Base-by-base conservation (phyloP, 2,329 filamentous ascomycete genomes). In the Aschersonia sp. region DNA sequence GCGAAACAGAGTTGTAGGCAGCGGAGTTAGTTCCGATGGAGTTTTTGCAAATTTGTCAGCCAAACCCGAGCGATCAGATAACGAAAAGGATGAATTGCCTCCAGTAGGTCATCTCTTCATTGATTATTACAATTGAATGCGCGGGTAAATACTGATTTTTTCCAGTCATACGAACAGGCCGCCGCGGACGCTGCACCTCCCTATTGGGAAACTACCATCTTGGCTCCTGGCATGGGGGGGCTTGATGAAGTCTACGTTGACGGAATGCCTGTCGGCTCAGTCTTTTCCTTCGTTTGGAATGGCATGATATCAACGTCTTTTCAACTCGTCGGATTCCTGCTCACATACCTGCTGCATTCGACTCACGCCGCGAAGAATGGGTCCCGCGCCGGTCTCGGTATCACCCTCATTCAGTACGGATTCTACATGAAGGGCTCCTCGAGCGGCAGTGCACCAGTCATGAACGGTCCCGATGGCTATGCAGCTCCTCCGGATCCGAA, bases 131-230 rank as follows among this genome's bases (percentile, higher is more conserved):
- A 20, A 20, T 20, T 20, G 20, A 38, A 38, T 4, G 7, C 12
- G 7, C 35, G 35, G 7, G 7, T 12, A 56, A 56, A 67, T 71
- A 60, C 73, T 62, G 44, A 40, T 42, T 51, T 45, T 40, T 35
- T 51, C 58, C 10, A 96, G 87, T 89, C 91, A 38, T 98, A 98
- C 64, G 92, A 98, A 74, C 91, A 97, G 78, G 92, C 92, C 12
- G 92, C 92, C 3, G 91, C 91, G 42, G 92, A 98, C 65, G 85
- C 89, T 30, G 92, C 92, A 45, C 92, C 92, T 1, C 92, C 92
- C 0, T 98, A 98, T 67, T 98, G 92, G 92, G 92, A 98, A 71
- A 98, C 92, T 5, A 97, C 92, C 0, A 96, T 98, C 54, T 77
- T 98, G 46, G 91, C 89, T 0, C 92, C 92, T 1, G 92, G 91